Evolutionary conservation across 306 rosid species (phyloP).

Genomic region (Cucurbita ficifolia): DNA sequence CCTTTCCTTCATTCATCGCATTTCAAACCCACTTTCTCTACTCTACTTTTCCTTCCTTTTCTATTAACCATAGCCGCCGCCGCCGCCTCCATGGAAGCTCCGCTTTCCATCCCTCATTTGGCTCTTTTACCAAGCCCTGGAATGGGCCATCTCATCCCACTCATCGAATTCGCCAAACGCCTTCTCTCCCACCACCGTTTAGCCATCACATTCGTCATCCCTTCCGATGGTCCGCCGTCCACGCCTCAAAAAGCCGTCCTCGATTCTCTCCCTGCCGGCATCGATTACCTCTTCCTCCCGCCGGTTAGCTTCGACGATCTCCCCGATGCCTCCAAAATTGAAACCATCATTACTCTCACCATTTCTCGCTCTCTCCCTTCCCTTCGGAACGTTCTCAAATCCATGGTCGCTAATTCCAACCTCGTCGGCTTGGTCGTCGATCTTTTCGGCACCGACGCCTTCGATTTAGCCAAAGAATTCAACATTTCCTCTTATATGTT

Average conservation of each 20-base stretch:
- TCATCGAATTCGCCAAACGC: slow-evolving; percentile 47
- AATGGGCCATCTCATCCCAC: slow-evolving; percentile 82
- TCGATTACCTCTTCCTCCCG: slow-evolving; percentile 23
- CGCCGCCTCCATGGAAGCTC: slow-evolving; percentile 21
- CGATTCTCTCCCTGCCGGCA: slow-evolving; percentile 15
- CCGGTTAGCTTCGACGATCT: slow-evolving; percentile 25
- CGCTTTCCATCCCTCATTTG: slow-evolving; percentile 14
- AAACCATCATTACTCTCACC: slow-evolving; percentile 28
- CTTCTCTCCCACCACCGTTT: slow-evolving; percentile 21
- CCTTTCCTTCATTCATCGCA: not conserved
- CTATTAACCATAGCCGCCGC: not conserved
- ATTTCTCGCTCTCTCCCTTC: slow-evolving; percentile 21
- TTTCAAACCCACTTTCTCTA: not conserved
- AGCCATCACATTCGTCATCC: slow-evolving; percentile 37
- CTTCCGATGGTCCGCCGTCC: slow-evolving; percentile 37
- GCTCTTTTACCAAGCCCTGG: slow-evolving; percentile 55
- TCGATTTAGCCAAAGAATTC: slow-evolving; percentile 32
- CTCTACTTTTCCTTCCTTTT: not conserved
- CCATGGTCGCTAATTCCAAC: not conserved
- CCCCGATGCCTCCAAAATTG: slow-evolving; percentile 14
- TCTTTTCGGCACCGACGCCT: slow-evolving; percentile 52
- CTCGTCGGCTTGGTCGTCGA: slow-evolving; percentile 32
- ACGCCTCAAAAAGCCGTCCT: slow-evolving; percentile 38
- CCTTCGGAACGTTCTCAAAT: not conserved
- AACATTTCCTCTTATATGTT: slow-evolving; percentile 23